These are phyloP conservation scores for Polyporus tsugae DNA, from an alignment of 1,284 basidiomycete species.

Conservation along the genomic window DNA sequence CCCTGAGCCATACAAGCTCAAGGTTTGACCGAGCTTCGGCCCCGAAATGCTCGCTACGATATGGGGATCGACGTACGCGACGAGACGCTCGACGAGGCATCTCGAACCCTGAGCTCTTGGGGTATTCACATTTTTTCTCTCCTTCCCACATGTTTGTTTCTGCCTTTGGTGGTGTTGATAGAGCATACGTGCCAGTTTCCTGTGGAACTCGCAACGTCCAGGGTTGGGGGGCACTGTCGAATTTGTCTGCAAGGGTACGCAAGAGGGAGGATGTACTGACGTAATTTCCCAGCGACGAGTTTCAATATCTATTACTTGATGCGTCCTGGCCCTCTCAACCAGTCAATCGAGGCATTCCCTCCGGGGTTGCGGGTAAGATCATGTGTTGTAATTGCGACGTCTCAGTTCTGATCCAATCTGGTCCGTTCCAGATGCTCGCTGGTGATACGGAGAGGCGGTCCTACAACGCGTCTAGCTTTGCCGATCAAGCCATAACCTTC, in stretches of 20 bases:
- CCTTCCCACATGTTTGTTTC: no score
- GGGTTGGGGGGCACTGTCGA: neutral
- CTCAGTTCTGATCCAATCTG: neutral
- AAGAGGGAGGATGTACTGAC: neutral
- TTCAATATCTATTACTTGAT: slow-evolving; percentile 41
- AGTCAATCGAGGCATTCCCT: slow-evolving; percentile 37
- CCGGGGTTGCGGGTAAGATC: slow-evolving; percentile 34
- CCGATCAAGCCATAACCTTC: slow-evolving; percentile 50
- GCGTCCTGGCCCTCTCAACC: slow-evolving; percentile 22
- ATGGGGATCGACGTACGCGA: no score
- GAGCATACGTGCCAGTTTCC: neutral
- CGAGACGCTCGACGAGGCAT: no score
- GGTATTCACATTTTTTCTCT: no score
- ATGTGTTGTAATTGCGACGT: neutral
- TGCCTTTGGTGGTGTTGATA: neutral
- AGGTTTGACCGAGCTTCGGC: neutral
- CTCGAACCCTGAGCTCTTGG: no score
- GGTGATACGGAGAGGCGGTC: slow-evolving; percentile 41
- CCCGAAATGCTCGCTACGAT: neutral
- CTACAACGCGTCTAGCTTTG: slow-evolving; percentile 45
- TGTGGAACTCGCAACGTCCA: no score
- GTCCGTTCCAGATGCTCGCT: slow-evolving; percentile 17
- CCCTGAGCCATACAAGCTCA: neutral
- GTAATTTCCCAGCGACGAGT: slow-evolving; percentile 13
- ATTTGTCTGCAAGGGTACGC: neutral